A percentile compares a stretch with the other conserved stretches of the same genome.
phyloP scores from a whole-genome alignment of 2,329 filamentous ascomycete genomes.

The Camillea tinctor region DNA sequence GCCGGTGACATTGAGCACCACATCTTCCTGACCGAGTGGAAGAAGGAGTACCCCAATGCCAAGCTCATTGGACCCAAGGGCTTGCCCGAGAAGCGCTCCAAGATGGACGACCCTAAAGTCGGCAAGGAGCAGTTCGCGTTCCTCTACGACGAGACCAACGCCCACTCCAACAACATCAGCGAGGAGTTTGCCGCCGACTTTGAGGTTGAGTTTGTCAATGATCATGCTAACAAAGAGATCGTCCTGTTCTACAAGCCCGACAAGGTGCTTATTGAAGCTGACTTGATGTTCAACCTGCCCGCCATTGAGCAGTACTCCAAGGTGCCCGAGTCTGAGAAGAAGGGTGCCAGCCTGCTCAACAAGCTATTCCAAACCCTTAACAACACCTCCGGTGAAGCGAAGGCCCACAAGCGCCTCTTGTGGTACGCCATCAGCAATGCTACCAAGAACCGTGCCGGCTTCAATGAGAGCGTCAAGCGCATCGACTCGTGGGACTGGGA shows the following conservation, averaged over 20 bases:
- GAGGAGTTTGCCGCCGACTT: slow-evolving; percentile 86
- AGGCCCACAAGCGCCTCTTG: slow-evolving; percentile 74
- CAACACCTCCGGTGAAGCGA: slow-evolving; percentile 62
- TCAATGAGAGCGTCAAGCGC: slow-evolving; percentile 64
- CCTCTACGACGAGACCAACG: slow-evolving; percentile 61
- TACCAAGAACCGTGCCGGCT: slow-evolving; percentile 60
- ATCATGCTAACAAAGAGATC: slow-evolving; percentile 80
- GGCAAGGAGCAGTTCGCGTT: slow-evolving; percentile 60
- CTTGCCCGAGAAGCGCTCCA: slow-evolving; percentile 76
- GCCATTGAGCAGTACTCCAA: slow-evolving; percentile 79
- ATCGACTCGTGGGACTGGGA: slow-evolving; percentile 84
- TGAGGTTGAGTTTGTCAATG: slow-evolving; percentile 77
- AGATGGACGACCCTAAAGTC: slow-evolving; percentile 55
- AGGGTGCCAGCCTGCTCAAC: slow-evolving; percentile 38
- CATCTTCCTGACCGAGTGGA: slow-evolving; percentile 87
- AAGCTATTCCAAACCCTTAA: slow-evolving; percentile 53
- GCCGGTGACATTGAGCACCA: slow-evolving; percentile 93
- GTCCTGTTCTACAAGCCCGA: slow-evolving; percentile 83
- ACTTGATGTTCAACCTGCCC: slow-evolving; percentile 89
- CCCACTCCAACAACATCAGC: slow-evolving; percentile 54
- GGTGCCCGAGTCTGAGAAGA: slow-evolving; percentile 47
- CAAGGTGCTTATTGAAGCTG: slow-evolving; percentile 79
- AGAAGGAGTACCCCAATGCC: slow-evolving; percentile 72
- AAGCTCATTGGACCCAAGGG: slow-evolving; percentile 80
- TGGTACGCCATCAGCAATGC: slow-evolving; percentile 69